phyloP scores from a whole-genome alignment of 179 eudicot genomes.

The Spergularia azorica region DNA sequence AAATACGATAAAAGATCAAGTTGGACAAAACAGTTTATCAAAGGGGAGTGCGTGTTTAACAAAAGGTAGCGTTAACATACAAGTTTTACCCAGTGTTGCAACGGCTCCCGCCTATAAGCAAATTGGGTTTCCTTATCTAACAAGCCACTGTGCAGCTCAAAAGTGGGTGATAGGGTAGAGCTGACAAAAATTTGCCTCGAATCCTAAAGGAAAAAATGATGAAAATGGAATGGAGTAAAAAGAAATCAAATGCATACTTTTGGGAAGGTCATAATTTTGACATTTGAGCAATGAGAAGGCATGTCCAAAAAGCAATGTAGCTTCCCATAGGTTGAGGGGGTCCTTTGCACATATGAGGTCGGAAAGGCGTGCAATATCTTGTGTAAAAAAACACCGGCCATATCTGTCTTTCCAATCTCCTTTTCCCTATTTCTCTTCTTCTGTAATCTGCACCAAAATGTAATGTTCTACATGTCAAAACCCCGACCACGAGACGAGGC shows the following conservation, averaged over 20 bases:
- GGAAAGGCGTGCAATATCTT: conserved; percentile 26
- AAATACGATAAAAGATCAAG: too few species aligned
- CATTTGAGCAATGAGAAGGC: conserved; percentile 27
- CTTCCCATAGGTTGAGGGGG: background rate
- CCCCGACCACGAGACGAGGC: background rate
- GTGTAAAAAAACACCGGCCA: conserved; percentile 27
- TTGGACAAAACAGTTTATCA: too few species aligned
- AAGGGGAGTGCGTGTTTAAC: too few species aligned
- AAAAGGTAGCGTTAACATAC: too few species aligned
- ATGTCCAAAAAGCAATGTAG: conserved; percentile 22
- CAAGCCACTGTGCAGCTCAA: too few species aligned
- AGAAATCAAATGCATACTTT: conserved; percentile 12
- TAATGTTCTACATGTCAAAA: too few species aligned
- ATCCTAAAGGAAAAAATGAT: conserved; percentile 13
- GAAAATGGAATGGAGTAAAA: background rate
- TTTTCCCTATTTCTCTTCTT: background rate
- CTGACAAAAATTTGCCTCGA: conserved; percentile 3
- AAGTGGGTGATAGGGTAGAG: background rate
- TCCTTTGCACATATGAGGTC: conserved; percentile 3
- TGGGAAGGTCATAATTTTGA: conserved; percentile 18
- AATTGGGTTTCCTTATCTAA: too few species aligned
- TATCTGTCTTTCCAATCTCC: conserved; percentile 13
- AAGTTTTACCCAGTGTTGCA: too few species aligned
- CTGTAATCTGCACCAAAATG: background rate
- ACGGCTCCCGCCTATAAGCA: too few species aligned